Percentiles rank a stretch among this genome's conserved stretches.
Evolutionary conservation across 192 early-diverging fungal genomes (phyloP).

Genomic region (Coemansia sp.): DNA sequence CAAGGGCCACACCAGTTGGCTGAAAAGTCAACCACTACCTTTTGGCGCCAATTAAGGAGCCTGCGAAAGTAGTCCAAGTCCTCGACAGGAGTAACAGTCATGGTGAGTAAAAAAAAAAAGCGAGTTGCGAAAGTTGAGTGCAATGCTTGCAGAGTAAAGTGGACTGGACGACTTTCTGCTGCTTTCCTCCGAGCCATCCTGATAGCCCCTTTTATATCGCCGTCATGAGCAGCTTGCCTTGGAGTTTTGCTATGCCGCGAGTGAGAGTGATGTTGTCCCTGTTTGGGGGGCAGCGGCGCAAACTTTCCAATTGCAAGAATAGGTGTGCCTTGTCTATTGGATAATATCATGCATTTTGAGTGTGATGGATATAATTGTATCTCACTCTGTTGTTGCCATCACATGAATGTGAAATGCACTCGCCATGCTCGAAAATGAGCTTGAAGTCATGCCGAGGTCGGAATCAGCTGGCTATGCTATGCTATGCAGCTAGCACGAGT

Average conservation of each 20-base stretch:
- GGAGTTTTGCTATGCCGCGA: not conserved
- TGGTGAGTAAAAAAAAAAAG: not conserved
- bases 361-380: constrained; percentile 2
- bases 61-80: constrained; percentile 19
- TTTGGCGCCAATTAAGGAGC: constrained; percentile 18
- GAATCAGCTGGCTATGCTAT: not conserved
- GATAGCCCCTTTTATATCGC: no score
- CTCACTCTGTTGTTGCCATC: not conserved
- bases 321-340: not conserved
- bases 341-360: not conserved
- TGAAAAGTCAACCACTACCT: constrained; percentile 77
- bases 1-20: constrained; percentile 91
- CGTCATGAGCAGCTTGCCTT: no score
- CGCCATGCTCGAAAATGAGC: not conserved
- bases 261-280: no score
- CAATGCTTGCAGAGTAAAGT: no score
- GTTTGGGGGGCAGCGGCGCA: no score
- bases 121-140: not conserved
- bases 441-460: not conserved
- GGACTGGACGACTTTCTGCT: no score
- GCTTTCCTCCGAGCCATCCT: no score
- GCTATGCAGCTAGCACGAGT: not conserved
- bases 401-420: not conserved
- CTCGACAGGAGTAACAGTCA: constrained; percentile 9
- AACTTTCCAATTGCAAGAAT: not conserved